phyloP scores from a whole-genome alignment of 2,329 filamentous ascomycete species.

The Beauveria brongniartii region DNA sequence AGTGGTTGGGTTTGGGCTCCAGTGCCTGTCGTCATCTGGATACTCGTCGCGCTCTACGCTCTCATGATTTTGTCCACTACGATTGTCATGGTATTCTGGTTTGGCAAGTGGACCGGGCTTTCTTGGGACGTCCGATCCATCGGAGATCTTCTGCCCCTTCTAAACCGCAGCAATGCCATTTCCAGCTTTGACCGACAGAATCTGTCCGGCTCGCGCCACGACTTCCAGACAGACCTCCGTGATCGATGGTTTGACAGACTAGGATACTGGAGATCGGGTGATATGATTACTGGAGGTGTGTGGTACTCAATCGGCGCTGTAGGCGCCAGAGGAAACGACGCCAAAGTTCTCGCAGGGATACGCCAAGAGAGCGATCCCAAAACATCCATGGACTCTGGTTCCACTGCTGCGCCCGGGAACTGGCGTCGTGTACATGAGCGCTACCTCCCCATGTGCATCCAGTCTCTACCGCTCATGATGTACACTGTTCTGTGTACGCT shows the following conservation, averaged over 20 bases:
- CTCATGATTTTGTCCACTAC: conserved; percentile 50
- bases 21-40: conserved; percentile 71
- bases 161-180: conserved; percentile 73
- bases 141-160: conserved; percentile 69
- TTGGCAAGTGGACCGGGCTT: conserved; percentile 60
- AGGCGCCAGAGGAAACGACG: conserved; percentile 25
- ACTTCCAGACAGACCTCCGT: conserved; percentile 45
- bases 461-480: conserved; percentile 54
- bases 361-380: conserved; percentile 24
- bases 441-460: conserved; percentile 72
- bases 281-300: conserved; percentile 51
- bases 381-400: conserved; percentile 23
- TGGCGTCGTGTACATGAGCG: conserved; percentile 35
- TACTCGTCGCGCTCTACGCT: conserved; percentile 64
- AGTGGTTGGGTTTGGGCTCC: conserved; percentile 71
- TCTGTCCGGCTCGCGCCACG: conserved; percentile 39
- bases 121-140: conserved; percentile 79
- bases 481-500: conserved; percentile 54
- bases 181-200: conserved; percentile 62
- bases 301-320: conserved; percentile 69
- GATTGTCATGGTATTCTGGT: conserved; percentile 55
- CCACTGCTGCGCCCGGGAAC: conserved; percentile 21
- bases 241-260: conserved; percentile 59
- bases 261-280: conserved; percentile 77
- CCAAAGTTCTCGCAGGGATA: conserved; percentile 17